Base-by-base conservation (phyloP, 2,329 filamentous ascomycete genomes). In the Stachybotrys chartarum region DNA sequence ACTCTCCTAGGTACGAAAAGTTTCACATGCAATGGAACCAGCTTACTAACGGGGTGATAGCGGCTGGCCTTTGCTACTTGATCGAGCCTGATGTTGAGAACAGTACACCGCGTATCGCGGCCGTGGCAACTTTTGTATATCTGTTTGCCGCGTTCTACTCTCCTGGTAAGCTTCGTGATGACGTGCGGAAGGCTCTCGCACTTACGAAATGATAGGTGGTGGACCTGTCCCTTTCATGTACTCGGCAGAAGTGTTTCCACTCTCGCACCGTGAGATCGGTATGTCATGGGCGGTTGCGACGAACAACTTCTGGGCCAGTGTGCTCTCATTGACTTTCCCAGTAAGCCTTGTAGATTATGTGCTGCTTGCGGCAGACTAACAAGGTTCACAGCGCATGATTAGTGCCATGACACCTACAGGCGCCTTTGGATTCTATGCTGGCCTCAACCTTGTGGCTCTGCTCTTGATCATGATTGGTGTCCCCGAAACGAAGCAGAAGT, bases 121-220 rank as follows among this genome's bases (percentile, higher is more conserved):
- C 79, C 0, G 78, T 86, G 14, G 80, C 83, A 0, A 70, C 83
- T 5, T 85, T 86, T 60, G 71, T 86, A 55, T 86, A 82, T 68
- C 63, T 87, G 6, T 87, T 86, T 60, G 79, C 77, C 0, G 82
- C 81, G 1, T 84, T 85, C 60, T 86, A 86, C 66, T 84, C 80
- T 0, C 81, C 82, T 0, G 81, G 81, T 45, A 60, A 58, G 60
- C 16, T 17, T 3, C 12, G 12, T 31, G 7, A 8, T 24, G 7
- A 6, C 3, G 12, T 10, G 5, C 3, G 3, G 11, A 32, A 32
- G 6, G 14, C 14, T 14, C 3, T 14, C 3, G 45, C 24, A 0
- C 30, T 50, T 17, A 50, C n/a, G 10, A 30, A 30, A 10, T 32
- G 31, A 39, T 24, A 63, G 64, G 68, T 18, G 81, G 84, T 69